Base-by-base conservation (phyloP, 1,284 basidiomycete species). In the Malassezia brasiliensis region DNA sequence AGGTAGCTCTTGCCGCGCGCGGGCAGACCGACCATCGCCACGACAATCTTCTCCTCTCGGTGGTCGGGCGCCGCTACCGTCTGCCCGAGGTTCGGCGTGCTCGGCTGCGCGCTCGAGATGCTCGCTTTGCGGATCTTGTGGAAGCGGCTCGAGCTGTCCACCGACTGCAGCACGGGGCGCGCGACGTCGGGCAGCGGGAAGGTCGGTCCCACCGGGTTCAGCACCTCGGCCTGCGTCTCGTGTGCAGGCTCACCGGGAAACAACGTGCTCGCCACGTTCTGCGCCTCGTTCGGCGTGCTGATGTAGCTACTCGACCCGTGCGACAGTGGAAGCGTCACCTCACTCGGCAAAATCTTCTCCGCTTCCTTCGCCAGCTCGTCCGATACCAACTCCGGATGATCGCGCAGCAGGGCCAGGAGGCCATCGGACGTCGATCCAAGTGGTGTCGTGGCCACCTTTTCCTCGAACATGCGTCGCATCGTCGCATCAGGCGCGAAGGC, bases 1-100 rank as follows among this genome's bases (percentile, higher is more conserved):
- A 74, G 65, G 37, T 72, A 74, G 47, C 63, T 66, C 61, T 74
- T 74, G 53, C 72, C 72, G 15, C 72, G 59, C 10, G 72, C 72
- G 1, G 72, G 72, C 36, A 74, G 63, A 25, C 72, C 72, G 17
- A 90, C 93, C 89, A 96, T 96, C 3, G 93, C 93, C 5, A 98
- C 83, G 8, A 99, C 90, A 65, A 99, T 96, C 81, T 98, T 98
- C 45, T 88, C 88, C 69, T 96, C 90, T 3, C 89, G 93, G 68
- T 96, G 96, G 74, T 98, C 94, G 4, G 94, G 93, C 76, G 93
- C 94, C 51, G 87, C 86, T 39, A 93, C 90, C 87, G 60, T 56
- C 22, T 64, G 64, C 35, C 68, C 68, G 12, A 68, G 56, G 51
- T 68, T 68, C 20, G 59, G 64, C 15, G 64, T 61, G 5, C 51